A percentile compares a stretch with the other conserved stretches of the same genome.
These are phyloP conservation scores for Fraxinus quadrangulata DNA, from an alignment of 257 asterid genomes.

Conservation along the genomic window DNA sequence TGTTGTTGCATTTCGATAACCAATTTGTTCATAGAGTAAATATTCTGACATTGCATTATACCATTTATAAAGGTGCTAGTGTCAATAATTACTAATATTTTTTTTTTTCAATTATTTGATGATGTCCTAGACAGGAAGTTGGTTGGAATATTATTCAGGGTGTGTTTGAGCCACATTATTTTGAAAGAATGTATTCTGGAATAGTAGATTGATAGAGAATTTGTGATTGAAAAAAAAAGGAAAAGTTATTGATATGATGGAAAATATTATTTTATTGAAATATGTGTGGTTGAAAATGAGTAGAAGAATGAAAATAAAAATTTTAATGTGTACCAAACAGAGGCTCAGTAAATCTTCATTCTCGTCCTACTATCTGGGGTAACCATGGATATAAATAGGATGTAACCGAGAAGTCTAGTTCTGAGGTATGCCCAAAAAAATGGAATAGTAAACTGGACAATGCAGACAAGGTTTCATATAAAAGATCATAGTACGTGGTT, in stretches of 20 bases:
- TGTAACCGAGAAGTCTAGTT: background rate
- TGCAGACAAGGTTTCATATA: background rate
- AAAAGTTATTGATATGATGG: no score
- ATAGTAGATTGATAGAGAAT: no score
- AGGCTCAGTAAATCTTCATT: background rate
- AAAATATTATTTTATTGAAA: no score
- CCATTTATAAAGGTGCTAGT: background rate
- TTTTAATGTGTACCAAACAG: no score
- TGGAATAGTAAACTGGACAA: background rate
- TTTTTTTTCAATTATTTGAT: background rate
- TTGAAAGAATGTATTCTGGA: no score
- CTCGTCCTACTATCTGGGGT: background rate
- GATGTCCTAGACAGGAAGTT: background rate
- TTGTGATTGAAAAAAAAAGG: no score
- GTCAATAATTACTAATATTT: background rate
- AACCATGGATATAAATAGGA: background rate
- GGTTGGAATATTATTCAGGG: background rate
- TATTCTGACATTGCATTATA: background rate
- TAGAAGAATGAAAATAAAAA: no score
- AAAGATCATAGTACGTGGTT: background rate
- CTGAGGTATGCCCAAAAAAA: background rate
- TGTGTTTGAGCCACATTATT: no score
- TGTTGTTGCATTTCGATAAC: background rate
- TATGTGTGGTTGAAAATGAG: no score
- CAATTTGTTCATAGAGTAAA: background rate